Evolutionary conservation across 2,329 filamentous ascomycete species (phyloP), one percentile per base, ranked within the genome.

Genomic region (Ustulina deusta): DNA sequence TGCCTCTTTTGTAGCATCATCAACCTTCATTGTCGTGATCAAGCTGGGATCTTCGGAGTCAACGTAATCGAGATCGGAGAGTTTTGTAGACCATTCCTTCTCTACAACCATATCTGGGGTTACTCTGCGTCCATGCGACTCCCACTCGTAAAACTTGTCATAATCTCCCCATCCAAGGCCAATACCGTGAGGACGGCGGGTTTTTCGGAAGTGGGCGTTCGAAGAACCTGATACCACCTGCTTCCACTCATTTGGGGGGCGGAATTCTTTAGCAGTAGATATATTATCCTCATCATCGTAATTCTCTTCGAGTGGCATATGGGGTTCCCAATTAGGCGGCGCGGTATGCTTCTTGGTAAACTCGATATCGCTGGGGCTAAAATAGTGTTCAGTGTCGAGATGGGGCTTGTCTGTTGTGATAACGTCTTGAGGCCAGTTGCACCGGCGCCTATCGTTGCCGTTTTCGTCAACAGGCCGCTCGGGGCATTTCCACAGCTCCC

Each of bases 91-190:
- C 38, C 38, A 40, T 2, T 40, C 38, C 38, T 3, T 9, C 15
- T 40, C 13, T 11, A 9, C 10, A 9, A 40, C 38, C 38, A 40
- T 40, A 15, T 40, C 38, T 40, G 15, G 38, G 38, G 38, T 40
- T 11, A 40, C 38, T 22, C 29, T 6, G 17, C 49, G 49, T 32
- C 49, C 49, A 32, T 52, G 17, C 27, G 25, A 32, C 17, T 52
- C 22, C 49, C 17, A 52, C 49, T 52, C 49, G 49, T 22, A 32
- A 15, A 52, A 52, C 25, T 17, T 6, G 17, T 52, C 49, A 34
- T 32, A 48, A 34, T 40, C 34, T 40, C 38, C 13, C 38, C 38
- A 40, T 40, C 38, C 13, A 40, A 40, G 34, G 34, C 34, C 11
- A 11, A 36, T 36, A 36, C 11, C 11, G 6, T 11, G 34, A 11